phyloP scores from a whole-genome alignment of 768 basidiomycete genomes.

The Amanita inopinata region DNA sequence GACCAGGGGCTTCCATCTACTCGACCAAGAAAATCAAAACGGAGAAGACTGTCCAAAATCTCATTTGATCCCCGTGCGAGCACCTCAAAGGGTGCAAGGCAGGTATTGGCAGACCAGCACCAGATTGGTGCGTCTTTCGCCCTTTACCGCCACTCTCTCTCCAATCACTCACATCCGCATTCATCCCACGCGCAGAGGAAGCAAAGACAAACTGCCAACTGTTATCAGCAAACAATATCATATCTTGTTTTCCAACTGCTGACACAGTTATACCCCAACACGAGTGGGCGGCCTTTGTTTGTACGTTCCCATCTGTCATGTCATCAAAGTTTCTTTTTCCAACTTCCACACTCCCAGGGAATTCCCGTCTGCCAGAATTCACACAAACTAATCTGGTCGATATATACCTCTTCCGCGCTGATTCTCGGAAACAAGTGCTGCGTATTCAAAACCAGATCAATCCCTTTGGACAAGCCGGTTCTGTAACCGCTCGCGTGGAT shows the following conservation, averaged over 20 bases:
- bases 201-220: constrained; percentile 44
- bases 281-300: constrained; percentile 69
- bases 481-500: constrained; percentile 45
- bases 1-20: constrained; percentile 5
- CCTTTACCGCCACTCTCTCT: constrained; percentile 2
- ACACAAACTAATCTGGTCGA: constrained; percentile 57
- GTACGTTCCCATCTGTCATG: constrained; percentile 37
- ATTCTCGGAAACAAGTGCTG: constrained; percentile 43
- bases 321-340: constrained; percentile 5
- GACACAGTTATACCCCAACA: constrained; percentile 57
- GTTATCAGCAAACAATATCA: constrained; percentile 56
- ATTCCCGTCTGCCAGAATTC: constrained; percentile 58
- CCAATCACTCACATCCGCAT: constrained; percentile 6
- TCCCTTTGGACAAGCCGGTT: constrained; percentile 46
- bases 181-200: constrained; percentile 17
- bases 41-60: constrained; percentile 18
- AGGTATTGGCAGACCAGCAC: constrained; percentile 28
- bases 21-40: constrained; percentile 21
- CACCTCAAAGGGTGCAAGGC: constrained; percentile 24
- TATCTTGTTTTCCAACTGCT: constrained; percentile 66
- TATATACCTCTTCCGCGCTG: constrained; percentile 70
- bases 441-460: constrained; percentile 31
- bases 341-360: constrained; percentile 42
- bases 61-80: constrained; percentile 11
- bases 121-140: constrained; percentile 21